Base-by-base conservation (phyloP, 2,329 filamentous ascomycete genomes). In the Ascochyta pisi region DNA sequence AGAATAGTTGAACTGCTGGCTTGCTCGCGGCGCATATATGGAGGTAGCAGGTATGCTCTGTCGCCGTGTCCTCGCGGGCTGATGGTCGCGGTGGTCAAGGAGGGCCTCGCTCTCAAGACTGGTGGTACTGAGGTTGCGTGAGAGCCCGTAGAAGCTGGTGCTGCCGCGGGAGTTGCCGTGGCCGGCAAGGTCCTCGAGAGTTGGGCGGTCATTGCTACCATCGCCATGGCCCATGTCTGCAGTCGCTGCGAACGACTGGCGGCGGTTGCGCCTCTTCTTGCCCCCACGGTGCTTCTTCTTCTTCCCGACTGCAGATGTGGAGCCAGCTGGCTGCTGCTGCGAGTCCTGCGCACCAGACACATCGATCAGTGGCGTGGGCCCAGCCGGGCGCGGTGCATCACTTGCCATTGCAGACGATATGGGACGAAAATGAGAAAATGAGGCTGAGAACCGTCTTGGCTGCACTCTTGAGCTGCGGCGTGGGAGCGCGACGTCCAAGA, bases 101-200 rank as follows among this genome's bases (percentile, higher is more conserved):
- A 98, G 79, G 7, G 86, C 88, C 71, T 96, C 89, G 74, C 92
- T 97, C 64, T 97, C 94, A 61, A 98, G 80, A 74, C 94, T 98
- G 0, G 90, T 92, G 66, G 84, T 88, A 78, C 94, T 98, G 61
- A 88, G 71, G 71, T 90, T 91, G 42, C 69, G 63, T 57, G 77
- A 76, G 47, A 85, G 68, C 37, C 81, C 79, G 70, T 87, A 87
- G 69, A 86, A 84, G 56, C 80, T 79, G 49, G 76, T 75, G 60
- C 76, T 76, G 31, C 75, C 70, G 16, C 76, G 68, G n/a, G 69
- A 68, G 22, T 65, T 58, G 41, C 67, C 60, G 16, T 56, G 53
- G 37, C 47, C 53, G 16, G 47, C 53, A 22, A 56, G 50, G 38
- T 56, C 53, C 27, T 56, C 47, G 62, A 77, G 68, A 58, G 69